Evolutionary conservation across 495 filamentous ascomycete species (phyloP).

Genomic region (Aspergillus nanangensis): DNA sequence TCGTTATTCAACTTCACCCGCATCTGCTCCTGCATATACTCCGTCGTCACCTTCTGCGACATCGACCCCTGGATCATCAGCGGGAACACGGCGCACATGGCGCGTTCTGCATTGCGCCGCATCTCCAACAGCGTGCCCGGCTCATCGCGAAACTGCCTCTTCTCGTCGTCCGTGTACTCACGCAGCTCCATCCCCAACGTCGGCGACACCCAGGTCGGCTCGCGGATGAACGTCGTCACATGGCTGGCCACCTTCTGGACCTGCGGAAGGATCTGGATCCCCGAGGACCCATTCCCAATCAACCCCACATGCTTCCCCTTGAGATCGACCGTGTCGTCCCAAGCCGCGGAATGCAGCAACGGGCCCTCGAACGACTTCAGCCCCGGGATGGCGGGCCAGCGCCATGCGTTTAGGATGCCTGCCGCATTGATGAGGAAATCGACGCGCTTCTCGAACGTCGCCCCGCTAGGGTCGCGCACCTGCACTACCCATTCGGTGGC

Average conservation of each 20-base stretch:
- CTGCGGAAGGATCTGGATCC: background rate
- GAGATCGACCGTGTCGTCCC: slow-evolving; percentile 21
- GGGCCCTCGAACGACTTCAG: slow-evolving; percentile 37
- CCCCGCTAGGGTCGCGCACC: slow-evolving; percentile 26
- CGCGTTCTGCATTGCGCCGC: background rate
- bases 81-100: background rate
- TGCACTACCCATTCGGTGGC: slow-evolving; percentile 33
- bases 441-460: slow-evolving; percentile 31
- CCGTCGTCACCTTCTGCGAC: background rate
- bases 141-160: slow-evolving; percentile 25
- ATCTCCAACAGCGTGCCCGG: slow-evolving; percentile 9
- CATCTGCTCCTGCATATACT: background rate
- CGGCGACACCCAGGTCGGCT: too few relatives aligned
- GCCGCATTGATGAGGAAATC: slow-evolving; percentile 47
- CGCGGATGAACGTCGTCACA: too few relatives aligned
- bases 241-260: too few relatives aligned
- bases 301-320: slow-evolving; percentile 38
- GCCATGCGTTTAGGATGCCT: slow-evolving; percentile 42
- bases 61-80: background rate
- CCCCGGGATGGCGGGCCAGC: slow-evolving; percentile 44
- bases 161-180: slow-evolving; percentile 24
- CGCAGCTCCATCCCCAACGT: too few relatives aligned
- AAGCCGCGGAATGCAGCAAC: slow-evolving; percentile 15
- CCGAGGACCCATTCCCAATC: slow-evolving; percentile 31
- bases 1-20: slow-evolving; percentile 3